These are phyloP conservation scores for Silene noctiflora DNA, from an alignment of 179 eudicot genomes.

Conservation along the genomic window DNA sequence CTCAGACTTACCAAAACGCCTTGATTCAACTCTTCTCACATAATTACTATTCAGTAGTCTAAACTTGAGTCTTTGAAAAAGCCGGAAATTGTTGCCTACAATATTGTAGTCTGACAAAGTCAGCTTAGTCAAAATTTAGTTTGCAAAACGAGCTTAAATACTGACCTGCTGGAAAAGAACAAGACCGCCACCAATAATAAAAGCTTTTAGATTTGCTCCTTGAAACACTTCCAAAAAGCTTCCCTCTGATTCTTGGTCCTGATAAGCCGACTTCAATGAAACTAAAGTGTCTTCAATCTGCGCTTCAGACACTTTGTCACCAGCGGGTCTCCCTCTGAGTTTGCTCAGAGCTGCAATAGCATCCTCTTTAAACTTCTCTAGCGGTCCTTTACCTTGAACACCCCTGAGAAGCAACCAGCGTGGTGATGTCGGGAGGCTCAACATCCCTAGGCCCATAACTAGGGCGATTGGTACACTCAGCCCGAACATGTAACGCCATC, in stretches of 20 bases:
- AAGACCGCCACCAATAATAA: slow-evolving; percentile 90
- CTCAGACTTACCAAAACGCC: background rate
- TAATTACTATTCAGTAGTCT: background rate
- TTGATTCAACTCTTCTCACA: background rate
- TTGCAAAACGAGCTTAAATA: slow-evolving; percentile 16
- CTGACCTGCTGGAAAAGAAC: slow-evolving; percentile 95
- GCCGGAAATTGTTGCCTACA: background rate
- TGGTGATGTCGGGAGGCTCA: slow-evolving; percentile 87
- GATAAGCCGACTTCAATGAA: slow-evolving; percentile 68
- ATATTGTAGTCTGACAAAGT: background rate
- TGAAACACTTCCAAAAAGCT: slow-evolving; percentile 78
- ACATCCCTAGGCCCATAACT: slow-evolving; percentile 84
- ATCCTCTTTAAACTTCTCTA: slow-evolving; percentile 65
- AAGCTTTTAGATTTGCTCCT: slow-evolving; percentile 86
- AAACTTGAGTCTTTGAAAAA: background rate
- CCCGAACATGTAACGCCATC: slow-evolving; percentile 99
- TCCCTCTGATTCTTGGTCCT: slow-evolving; percentile 69
- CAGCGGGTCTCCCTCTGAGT: slow-evolving; percentile 77
- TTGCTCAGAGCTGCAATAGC: slow-evolving; percentile 68
- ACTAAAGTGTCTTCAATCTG: slow-evolving; percentile 82
- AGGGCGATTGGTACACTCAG: slow-evolving; percentile 69
- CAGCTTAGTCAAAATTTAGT: background rate
- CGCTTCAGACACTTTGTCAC: slow-evolving; percentile 63
- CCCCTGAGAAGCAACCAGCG: slow-evolving; percentile 95
- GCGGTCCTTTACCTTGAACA: slow-evolving; percentile 71